Conservation (phyloP, 2,329 filamentous ascomycete genomes). For the Fusarium stilboides region DNA sequence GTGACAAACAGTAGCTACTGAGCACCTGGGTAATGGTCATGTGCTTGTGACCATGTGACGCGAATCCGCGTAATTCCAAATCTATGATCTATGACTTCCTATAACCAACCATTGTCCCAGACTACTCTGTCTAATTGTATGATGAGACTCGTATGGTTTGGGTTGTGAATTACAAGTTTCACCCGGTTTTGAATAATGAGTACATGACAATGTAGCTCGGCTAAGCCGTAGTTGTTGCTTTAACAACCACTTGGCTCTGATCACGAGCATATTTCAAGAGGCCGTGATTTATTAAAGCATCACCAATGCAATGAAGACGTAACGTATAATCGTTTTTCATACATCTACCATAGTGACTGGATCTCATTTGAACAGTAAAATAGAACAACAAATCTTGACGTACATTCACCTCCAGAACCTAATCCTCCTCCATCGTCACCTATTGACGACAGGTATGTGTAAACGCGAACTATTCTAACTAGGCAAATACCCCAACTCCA, state of each 20-base stretch:
- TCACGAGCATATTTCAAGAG: background rate
- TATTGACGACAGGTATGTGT: conserved; percentile 24
- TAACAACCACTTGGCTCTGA: background rate
- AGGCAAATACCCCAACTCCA: conserved; percentile 29
- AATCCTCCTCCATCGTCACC: conserved; percentile 19
- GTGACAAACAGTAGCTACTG: too few relatives aligned
- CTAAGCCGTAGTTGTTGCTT: background rate
- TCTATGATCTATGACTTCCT: background rate
- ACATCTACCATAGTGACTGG: conserved; percentile 17
- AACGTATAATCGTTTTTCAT: background rate
- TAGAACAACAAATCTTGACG: conserved; percentile 28
- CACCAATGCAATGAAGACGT: background rate
- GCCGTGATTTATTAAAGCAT: background rate
- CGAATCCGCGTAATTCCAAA: background rate
- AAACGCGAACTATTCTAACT: conserved; percentile 36
- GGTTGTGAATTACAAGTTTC: conserved; percentile 7
- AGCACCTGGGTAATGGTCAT: too few relatives aligned
- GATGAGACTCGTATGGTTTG: conserved; percentile 21
- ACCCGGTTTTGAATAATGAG: conserved; percentile 9
- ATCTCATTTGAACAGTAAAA: conserved; percentile 30
- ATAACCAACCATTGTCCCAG: background rate
- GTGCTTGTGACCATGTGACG: too few relatives aligned
- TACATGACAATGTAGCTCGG: background rate
- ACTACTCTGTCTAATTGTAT: too few relatives aligned
- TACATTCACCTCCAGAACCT: conserved; percentile 24